phyloP scores from a whole-genome alignment of 2,329 filamentous ascomycete species.

The Ophiostoma sp. region DNA sequence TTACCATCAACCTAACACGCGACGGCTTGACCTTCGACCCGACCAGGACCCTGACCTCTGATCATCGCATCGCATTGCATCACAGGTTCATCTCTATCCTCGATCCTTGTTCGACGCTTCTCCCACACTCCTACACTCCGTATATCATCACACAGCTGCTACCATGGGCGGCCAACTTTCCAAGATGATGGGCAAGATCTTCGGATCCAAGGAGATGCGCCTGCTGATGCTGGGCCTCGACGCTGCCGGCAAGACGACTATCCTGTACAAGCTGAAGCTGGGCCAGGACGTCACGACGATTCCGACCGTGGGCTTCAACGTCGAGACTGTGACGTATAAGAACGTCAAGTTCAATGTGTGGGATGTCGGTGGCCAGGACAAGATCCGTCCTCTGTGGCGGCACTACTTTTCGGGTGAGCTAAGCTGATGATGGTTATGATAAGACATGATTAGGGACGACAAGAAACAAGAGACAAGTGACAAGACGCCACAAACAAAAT shows the following conservation, averaged over 20 bases:
- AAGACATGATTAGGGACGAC: too few relatives aligned
- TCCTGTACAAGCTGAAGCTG: conserved; percentile 98
- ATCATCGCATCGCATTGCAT: not conserved
- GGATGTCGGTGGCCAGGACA: conserved; percentile 98
- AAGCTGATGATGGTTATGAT: not conserved
- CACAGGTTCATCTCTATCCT: not conserved
- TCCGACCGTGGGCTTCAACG: conserved; percentile 97
- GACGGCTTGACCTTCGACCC: not conserved
- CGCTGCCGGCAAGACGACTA: conserved; percentile 97
- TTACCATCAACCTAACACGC: not conserved
- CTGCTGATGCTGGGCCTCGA: conserved; percentile 97
- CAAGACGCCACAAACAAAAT: not conserved
- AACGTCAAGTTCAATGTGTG: conserved; percentile 99
- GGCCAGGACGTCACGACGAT: conserved; percentile 98
- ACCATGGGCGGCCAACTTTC: conserved; percentile 90
- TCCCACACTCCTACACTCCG: not conserved
- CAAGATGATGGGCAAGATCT: conserved; percentile 97
- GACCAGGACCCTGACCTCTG: not conserved
- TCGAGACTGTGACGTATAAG: conserved; percentile 98
- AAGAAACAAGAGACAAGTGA: too few relatives aligned
- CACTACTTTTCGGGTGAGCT: conserved; percentile 85
- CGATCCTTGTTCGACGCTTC: not conserved
- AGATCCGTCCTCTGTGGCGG: conserved; percentile 94
- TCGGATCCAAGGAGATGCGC: conserved; percentile 98
- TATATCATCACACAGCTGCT: conserved; percentile 23